Evolutionary conservation across 2,329 filamentous ascomycete species (phyloP).

Genomic region (Beauveria australis): DNA sequence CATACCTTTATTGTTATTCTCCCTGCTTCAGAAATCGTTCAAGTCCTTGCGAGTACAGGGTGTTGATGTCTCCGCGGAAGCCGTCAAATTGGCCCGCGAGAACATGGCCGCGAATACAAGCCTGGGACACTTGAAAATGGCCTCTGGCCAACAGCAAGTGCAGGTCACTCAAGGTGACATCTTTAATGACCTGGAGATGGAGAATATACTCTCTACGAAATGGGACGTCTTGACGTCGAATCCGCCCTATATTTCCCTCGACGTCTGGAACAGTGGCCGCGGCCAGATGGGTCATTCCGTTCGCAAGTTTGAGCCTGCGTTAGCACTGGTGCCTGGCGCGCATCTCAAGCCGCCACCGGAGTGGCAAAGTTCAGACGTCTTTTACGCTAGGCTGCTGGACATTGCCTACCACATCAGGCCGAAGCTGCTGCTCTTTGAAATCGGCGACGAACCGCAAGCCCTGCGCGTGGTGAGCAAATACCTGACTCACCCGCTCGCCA

Average conservation of each 20-base stretch:
- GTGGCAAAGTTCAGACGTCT: constrained; percentile 42
- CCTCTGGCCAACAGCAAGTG: constrained; percentile 21
- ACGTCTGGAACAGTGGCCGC: constrained; percentile 29
- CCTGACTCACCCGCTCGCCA: constrained; percentile 18
- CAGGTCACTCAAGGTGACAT: constrained; percentile 42
- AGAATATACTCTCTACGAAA: constrained; percentile 14
- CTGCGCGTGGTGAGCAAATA: constrained; percentile 49
- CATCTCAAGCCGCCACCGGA: constrained; percentile 21
- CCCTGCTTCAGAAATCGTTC: constrained; percentile 42
- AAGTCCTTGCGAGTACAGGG: constrained; percentile 48
- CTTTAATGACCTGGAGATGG: constrained; percentile 34
- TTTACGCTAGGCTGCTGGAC: constrained; percentile 59
- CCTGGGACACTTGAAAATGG: constrained; percentile 17
- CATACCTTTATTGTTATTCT: constrained; percentile 69
- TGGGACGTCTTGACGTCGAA: constrained; percentile 74
- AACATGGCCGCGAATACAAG: constrained; percentile 51
- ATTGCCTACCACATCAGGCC: constrained; percentile 42
- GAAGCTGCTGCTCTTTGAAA: constrained; percentile 57
- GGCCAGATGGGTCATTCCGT: constrained; percentile 60
- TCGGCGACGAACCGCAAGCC: constrained; percentile 63
- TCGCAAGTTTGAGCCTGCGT: constrained; percentile 68
- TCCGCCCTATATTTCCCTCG: constrained; percentile 77
- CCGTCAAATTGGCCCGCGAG: constrained; percentile 54
- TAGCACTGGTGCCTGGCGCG: constrained; percentile 60
- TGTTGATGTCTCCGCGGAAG: constrained; percentile 62